These are phyloP conservation scores for Xylaria sp. DNA, from an alignment of 2,329 filamentous ascomycete species.

Conservation along the genomic window DNA sequence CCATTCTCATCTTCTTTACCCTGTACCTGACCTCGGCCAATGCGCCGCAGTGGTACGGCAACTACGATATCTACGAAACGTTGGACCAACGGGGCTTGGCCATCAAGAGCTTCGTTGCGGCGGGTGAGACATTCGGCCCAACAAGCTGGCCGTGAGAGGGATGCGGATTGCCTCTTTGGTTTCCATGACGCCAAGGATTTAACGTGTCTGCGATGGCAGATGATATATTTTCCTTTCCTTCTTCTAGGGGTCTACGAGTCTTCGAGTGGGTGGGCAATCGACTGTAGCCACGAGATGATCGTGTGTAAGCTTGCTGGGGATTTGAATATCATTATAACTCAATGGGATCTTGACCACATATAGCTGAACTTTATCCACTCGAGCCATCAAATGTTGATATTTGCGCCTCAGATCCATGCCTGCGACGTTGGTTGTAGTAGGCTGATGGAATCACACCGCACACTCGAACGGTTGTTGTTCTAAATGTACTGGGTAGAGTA, in stretches of 20 bases:
- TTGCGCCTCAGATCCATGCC: too few relatives aligned
- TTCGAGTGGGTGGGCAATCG: not conserved
- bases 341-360: not conserved
- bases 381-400: not conserved
- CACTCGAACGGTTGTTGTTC: too few relatives aligned
- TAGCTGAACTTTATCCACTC: not conserved
- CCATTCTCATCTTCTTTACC: slow-evolving; percentile 76
- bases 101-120: slow-evolving; percentile 55
- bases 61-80: slow-evolving; percentile 60
- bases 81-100: slow-evolving; percentile 59
- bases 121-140: slow-evolving; percentile 65
- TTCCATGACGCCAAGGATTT: not conserved
- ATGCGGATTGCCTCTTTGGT: not conserved
- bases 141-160: slow-evolving; percentile 56
- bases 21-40: slow-evolving; percentile 68
- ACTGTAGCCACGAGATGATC: not conserved
- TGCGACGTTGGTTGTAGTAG: too few relatives aligned
- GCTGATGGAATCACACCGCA: too few relatives aligned
- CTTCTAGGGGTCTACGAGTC: too few relatives aligned
- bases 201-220: not conserved
- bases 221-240: not conserved
- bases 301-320: not conserved
- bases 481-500: too few relatives aligned
- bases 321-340: not conserved
- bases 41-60: slow-evolving; percentile 73